A percentile compares a stretch with the other conserved stretches of the same genome.
Conservation (phyloP, 345 rosid genomes). For the Hirschfeldia incana region DNA sequence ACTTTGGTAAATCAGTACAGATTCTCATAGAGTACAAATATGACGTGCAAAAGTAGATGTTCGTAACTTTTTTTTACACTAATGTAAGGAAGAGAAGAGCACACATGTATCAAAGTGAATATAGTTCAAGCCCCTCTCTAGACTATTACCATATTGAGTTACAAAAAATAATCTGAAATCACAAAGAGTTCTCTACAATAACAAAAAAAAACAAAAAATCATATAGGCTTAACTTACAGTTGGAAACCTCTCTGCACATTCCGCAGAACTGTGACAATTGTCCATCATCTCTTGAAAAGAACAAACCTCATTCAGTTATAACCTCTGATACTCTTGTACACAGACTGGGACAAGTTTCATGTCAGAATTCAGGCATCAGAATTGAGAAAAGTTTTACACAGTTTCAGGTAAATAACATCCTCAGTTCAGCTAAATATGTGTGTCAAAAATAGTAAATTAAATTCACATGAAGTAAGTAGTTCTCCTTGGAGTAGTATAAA, state of each 20-base stretch:
- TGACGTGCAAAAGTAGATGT: background rate
- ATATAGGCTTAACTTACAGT: constrained; percentile 19
- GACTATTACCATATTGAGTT: constrained; percentile 1
- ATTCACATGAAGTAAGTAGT: background rate
- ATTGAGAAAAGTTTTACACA: background rate
- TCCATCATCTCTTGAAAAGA: constrained; percentile 1
- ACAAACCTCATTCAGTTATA: constrained; percentile 4
- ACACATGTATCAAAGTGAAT: background rate
- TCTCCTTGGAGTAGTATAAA: background rate
- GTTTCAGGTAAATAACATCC: background rate
- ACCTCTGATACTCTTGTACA: background rate
- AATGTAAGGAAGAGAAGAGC: background rate
- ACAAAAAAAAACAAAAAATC: background rate
- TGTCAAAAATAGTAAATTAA: background rate
- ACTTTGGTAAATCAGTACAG: background rate
- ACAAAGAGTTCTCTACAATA: constrained; percentile 9
- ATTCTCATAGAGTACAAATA: constrained; percentile 3
- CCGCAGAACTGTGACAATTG: constrained; percentile 8
- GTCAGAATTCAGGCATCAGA: background rate
- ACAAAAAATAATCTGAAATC: background rate
- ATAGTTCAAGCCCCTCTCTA: background rate
- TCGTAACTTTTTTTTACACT: background rate
- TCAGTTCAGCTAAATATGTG: background rate
- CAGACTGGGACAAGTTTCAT: background rate
- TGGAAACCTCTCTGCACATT: constrained; percentile 18